Evolutionary conservation across 2,329 filamentous ascomycete genomes (phyloP), one percentile per base, ranked within the genome.

Genomic region (Alternaria sp.): DNA sequence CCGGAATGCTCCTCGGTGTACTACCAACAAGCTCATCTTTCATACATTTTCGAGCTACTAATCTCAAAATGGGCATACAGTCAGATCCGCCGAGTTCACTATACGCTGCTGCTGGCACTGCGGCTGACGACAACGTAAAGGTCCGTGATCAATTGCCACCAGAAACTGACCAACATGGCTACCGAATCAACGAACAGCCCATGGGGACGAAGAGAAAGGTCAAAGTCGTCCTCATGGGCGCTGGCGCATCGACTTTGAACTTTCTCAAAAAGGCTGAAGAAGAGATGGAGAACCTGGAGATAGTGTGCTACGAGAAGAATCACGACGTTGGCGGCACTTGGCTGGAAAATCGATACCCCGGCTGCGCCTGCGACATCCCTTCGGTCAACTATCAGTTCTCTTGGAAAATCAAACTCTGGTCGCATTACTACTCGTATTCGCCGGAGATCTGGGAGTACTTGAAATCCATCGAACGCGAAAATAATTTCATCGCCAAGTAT

Each of bases 401-500:
- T 7, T 87, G 84, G 77, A 83, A 83, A 61, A 85, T 84, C 73
- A 84, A 77, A 60, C 69, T 79, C 0, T 85, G 83, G 84, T 71
- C 66, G 12, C 65, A 73, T 47, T 69, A 68, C 69, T 86, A 85
- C 68, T 82, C 81, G 3, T 81, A 80, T 28, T 79, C 81, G 0
- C 78, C 81, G 1, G 83, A 86, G 69, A 86, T 86, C 12, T 83
- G 82, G 76, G 70, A 76, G 17, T 86, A 86, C 60, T 77, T 85
- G 62, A 83, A 85, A 65, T 73, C 71, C 1, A 80, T 85, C 28
- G 71, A 73, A 59, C 66, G 63, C 15, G 69, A 72, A n/a, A 82
- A 80, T 25, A 25, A 67, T 28, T 73, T 72, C 55, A 82, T 72
- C 17, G n/a, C 60, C 8, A 74, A 71, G 50, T 73, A 74, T 36